A percentile compares a stretch with the other conserved stretches of the same genome.
Conservation (phyloP, 225 moss, liverwort and hornwort genomes). For the Sphagnum tenellum region DNA sequence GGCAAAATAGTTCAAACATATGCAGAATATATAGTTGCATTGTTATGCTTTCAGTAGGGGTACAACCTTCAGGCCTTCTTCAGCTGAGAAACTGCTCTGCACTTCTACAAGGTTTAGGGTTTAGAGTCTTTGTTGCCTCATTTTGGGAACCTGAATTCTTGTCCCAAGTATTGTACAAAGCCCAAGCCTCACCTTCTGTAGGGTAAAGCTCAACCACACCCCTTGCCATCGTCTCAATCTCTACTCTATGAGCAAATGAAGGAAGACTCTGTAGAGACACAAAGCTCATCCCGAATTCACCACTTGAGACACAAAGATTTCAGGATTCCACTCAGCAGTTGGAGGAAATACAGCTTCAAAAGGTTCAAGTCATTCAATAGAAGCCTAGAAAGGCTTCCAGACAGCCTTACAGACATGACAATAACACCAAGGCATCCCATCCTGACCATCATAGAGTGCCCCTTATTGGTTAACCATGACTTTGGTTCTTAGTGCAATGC, state of each 20-base stretch:
- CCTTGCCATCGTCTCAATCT: slow-evolving; percentile 10
- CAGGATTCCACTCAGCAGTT: slow-evolving; percentile 29
- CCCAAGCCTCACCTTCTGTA: slow-evolving; percentile 29
- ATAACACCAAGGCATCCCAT: slow-evolving; percentile 55
- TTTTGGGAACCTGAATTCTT: slow-evolving; percentile 22
- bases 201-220: slow-evolving; percentile 20
- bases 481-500: slow-evolving; percentile 11
- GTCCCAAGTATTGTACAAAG: slow-evolving; percentile 38
- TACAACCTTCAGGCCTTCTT: slow-evolving; percentile 23
- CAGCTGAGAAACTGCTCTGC: slow-evolving; percentile 6
- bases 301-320: slow-evolving; percentile 29
- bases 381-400: slow-evolving; percentile 17
- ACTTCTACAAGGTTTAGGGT: slow-evolving; percentile 34
- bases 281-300: slow-evolving; percentile 33
- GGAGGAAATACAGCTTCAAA: slow-evolving; percentile 18
- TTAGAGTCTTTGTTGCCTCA: slow-evolving; percentile 7
- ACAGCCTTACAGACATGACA: slow-evolving; percentile 18
- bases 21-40: no score
- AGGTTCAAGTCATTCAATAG: slow-evolving; percentile 45
- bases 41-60: slow-evolving; percentile 25
- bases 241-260: slow-evolving; percentile 32
- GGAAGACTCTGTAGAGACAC: slow-evolving; percentile 26
- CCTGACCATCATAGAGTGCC: slow-evolving; percentile 56
- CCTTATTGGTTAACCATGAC: slow-evolving; percentile 22
- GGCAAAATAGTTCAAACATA: no score